phyloP scores from a whole-genome alignment of 352 stramenopile genomes.

The Aphanomyces invadans region DNA sequence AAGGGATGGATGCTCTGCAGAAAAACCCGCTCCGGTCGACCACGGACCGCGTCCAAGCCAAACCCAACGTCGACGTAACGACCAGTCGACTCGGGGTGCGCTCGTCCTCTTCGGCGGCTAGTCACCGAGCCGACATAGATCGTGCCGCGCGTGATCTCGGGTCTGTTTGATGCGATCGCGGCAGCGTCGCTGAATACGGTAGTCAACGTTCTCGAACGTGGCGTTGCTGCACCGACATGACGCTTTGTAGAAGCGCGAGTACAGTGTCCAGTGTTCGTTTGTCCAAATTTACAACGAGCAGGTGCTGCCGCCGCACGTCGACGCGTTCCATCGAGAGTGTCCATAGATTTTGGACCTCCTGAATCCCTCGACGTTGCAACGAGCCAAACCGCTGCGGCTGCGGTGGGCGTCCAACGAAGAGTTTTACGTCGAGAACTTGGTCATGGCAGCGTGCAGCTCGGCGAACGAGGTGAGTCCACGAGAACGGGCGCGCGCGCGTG shows the following conservation, averaged over 20 bases:
- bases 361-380: constrained; percentile 37
- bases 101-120: constrained; percentile 11
- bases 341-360: constrained; percentile 38
- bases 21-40: neutral
- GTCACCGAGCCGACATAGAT: constrained; percentile 28
- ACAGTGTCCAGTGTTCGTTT: constrained; percentile 38
- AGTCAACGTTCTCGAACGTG: neutral
- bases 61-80: constrained; percentile 25
- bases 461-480: constrained; percentile 33
- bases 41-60: constrained; percentile 18
- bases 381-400: constrained; percentile 33
- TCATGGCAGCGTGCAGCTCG: constrained; percentile 35
- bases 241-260: constrained; percentile 31
- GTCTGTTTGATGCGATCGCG: constrained; percentile 33
- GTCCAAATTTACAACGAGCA: constrained; percentile 45
- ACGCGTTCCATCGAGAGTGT: neutral
- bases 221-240: neutral
- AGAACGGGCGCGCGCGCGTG: too few species aligned
- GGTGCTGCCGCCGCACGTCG: neutral
- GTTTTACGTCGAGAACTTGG: constrained; percentile 58
- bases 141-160: constrained; percentile 41
- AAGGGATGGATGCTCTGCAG: neutral
- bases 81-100: constrained; percentile 34
- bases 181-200: constrained; percentile 12
- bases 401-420: constrained; percentile 41